Base-by-base conservation (phyloP, 441 rosid genomes). In the Erysimum pusillum region DNA sequence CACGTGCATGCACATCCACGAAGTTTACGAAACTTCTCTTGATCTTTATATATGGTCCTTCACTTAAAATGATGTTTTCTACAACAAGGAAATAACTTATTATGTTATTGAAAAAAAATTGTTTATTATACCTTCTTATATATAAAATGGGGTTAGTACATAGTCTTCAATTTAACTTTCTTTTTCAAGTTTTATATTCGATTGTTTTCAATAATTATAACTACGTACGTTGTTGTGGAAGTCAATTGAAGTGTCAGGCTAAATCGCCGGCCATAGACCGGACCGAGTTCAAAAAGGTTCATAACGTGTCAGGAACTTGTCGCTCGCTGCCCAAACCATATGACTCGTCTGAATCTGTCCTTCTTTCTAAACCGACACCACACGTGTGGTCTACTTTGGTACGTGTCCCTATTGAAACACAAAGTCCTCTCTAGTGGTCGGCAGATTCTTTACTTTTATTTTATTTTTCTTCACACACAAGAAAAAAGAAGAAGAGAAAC, bases 241-340 rank as follows among this genome's bases (percentile, higher is more conserved):
- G 81, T 78, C 73, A 60, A 66, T 41, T 7, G 60, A 60, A 52
- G 57, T 77, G 81, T 42, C 81, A 77, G 74, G 58, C 32, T 69
- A 17, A 49, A 71, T 75, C 69, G 81, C 69, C 69, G 81, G 74
- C 64, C 81, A 78, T 51, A 69, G 69, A 78, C 81, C 63, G 69
- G 73, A 51, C 73, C 68, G 42, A 71, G 52, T 42, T 63, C 53
- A 58, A 68, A 71, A 72, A 73, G 74, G 54, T 68, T 54, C 61
- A 31, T 18, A 62, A 68, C 78, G 71, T 79, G 82, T 79, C 82
- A 69, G 82, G 75, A 67, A 31, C 17, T 38, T 68, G 82, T 62
- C 75, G 62, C 64, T 73, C 67, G 71, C 53, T 56, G 71, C 41
- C 53, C 71, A 38, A 68, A 68, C 51, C 78, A 63, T 74, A 79